These are phyloP conservation scores for Stevia rebaudiana DNA, from an alignment of 140 eudicot genomes.

Conservation along the genomic window DNA sequence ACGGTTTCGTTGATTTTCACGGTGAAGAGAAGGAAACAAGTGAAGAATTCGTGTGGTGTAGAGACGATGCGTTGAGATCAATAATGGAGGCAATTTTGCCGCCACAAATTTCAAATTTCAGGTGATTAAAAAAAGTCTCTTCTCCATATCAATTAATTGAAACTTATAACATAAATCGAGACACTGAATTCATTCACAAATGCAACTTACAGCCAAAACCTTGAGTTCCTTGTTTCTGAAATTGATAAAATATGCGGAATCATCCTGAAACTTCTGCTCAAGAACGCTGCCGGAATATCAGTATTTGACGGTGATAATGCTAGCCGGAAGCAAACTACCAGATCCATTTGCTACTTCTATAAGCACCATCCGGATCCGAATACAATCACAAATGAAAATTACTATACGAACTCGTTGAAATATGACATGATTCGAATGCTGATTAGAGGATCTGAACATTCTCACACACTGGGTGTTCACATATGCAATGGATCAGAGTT, in stretches of 20 bases:
- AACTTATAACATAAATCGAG: background rate
- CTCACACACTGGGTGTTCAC: slow-evolving; percentile 70
- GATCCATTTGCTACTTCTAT: slow-evolving; percentile 16
- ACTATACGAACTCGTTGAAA: slow-evolving; percentile 33
- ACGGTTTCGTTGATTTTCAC: slow-evolving; percentile 63
- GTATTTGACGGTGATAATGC: slow-evolving; percentile 4
- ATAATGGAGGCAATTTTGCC: slow-evolving; percentile 71
- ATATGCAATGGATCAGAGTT: slow-evolving; percentile 68
- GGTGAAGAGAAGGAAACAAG: slow-evolving; percentile 48
- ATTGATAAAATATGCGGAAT: slow-evolving; percentile 43
- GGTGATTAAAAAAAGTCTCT: slow-evolving; percentile 28
- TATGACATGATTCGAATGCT: slow-evolving; percentile 82
- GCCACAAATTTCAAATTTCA: slow-evolving; percentile 55
- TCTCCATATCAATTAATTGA: background rate
- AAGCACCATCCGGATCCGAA: background rate
- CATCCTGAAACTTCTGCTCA: slow-evolving; percentile 25
- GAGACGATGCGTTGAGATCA: slow-evolving; percentile 34
- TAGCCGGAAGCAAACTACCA: slow-evolving; percentile 15
- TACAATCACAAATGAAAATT: background rate
- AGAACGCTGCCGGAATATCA: slow-evolving; percentile 2
- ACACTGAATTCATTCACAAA: background rate
- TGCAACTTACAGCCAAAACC: slow-evolving; percentile 37
- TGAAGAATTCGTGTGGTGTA: slow-evolving; percentile 85
- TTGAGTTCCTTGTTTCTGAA: slow-evolving; percentile 37
- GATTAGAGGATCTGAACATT: slow-evolving; percentile 72